A percentile compares a stretch with the other conserved stretches of the same genome.
Conservation (phyloP, 2,329 filamentous ascomycete genomes). For the Botryotinia convoluta region DNA sequence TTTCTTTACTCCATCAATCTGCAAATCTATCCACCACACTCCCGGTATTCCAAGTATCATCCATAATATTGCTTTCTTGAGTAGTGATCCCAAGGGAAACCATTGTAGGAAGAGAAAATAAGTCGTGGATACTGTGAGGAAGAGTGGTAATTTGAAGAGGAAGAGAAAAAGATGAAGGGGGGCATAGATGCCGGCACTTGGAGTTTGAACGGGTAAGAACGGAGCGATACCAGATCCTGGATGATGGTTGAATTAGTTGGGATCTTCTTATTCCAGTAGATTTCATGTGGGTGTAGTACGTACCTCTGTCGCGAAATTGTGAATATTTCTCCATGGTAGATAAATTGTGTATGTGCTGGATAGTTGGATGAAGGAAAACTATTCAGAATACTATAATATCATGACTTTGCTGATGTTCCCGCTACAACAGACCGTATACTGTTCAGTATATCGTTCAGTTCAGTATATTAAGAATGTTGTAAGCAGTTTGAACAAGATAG, state of each 20-base stretch:
- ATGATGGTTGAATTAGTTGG: constrained; percentile 30
- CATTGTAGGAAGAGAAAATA: constrained; percentile 84
- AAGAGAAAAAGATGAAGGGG: constrained; percentile 72
- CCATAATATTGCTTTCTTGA: constrained; percentile 86
- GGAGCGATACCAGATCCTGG: constrained; percentile 92
- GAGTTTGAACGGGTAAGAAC: constrained; percentile 78
- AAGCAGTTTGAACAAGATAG: neutral
- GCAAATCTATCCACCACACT: constrained; percentile 98
- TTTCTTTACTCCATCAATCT: constrained; percentile 93
- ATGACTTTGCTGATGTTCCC: constrained; percentile 7
- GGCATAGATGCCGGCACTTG: constrained; percentile 59
- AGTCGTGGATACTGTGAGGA: constrained; percentile 62
- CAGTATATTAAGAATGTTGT: neutral
- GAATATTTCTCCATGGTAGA: constrained; percentile 69
- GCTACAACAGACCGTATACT: neutral
- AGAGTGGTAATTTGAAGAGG: constrained; percentile 73
- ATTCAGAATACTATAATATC: constrained; percentile 12
- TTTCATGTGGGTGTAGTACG: constrained; percentile 18
- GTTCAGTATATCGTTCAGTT: neutral
- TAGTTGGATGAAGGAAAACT: neutral
- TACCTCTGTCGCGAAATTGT: constrained; percentile 72
- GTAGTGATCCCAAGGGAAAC: constrained; percentile 66
- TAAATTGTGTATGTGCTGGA: neutral
- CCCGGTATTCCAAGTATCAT: constrained; percentile 82
- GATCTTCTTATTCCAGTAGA: neutral